Base-by-base conservation (phyloP, 106 monocot genomes). In the Amphibolis antarctica region DNA sequence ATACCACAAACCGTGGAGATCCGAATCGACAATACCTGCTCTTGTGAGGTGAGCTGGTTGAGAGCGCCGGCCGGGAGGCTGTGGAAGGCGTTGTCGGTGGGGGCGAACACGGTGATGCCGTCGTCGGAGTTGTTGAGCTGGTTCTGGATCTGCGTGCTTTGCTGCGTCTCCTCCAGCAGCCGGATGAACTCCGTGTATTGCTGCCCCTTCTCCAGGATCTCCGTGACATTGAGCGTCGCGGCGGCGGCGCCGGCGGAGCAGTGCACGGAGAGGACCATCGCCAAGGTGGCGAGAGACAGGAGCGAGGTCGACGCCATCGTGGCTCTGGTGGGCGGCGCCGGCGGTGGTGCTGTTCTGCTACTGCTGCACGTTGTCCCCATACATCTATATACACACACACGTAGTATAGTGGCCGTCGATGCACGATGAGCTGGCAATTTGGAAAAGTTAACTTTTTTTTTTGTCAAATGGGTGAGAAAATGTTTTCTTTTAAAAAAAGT, bases 21-120 rank as follows among this genome's bases (percentile, higher is more conserved):
- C 36, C 4, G 36, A 36, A 36, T 36, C 36, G 36, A 7, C 4
- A 36, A 9, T 61, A 61, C 60, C 62, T 81, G 79, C 45, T 85
- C 42, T 58, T 81, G 72, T 20, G 53, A 21, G 3, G 70, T 31
- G 44, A 85, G 79, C 45, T 20, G 0, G 72, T 85, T 79, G 54
- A 85, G 79, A 0, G 79, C 79, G n/a, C 85, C 85, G 1, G 82
- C 20, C 48, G 68, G 62, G 59, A 89, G 80, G 46, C 46, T 80
- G 71, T 28, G 59, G 85, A 89, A 89, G 58, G 89, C 89, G 66
- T 74, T 78, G 69, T 89, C 89, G 13, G 89, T 82, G 3, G 89
- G 89, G 46, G 89, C 89, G 66, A 89, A 71, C 53, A 89, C 22
- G 56, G 89, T 89, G 51, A 82, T 13, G 13, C 85, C 82, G 22